Percentiles rank a stretch among this genome's conserved stretches.
These are phyloP conservation scores for Aureobasidium leucospermi DNA, from an alignment of 2,329 filamentous ascomycete species.

Conservation along the genomic window DNA sequence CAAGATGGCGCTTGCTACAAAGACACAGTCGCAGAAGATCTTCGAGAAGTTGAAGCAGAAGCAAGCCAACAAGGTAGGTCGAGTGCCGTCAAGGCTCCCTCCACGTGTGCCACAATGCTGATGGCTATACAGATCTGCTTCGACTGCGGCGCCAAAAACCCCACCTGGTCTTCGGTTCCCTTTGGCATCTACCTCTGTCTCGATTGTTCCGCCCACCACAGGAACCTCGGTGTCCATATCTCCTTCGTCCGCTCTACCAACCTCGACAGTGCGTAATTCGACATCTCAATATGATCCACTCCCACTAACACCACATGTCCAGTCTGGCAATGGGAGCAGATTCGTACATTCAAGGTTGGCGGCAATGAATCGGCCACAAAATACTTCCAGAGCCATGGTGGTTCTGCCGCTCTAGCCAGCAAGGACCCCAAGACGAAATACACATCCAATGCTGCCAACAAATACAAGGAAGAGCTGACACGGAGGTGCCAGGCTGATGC, in stretches of 20 bases:
- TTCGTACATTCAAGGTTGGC: slow-evolving; percentile 95
- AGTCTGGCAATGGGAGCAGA: slow-evolving; percentile 96
- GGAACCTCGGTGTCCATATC: slow-evolving; percentile 96
- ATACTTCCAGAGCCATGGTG: slow-evolving; percentile 95
- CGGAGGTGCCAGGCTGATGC: slow-evolving; percentile 75
- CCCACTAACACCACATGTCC: slow-evolving; percentile 22
- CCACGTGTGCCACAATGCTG: slow-evolving; percentile 5
- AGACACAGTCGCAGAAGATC: slow-evolving; percentile 92
- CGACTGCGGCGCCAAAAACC: slow-evolving; percentile 95
- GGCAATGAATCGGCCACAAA: slow-evolving; percentile 97
- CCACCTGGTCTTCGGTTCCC: slow-evolving; percentile 95
- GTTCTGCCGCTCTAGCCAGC: slow-evolving; percentile 85
- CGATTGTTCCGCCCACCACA: slow-evolving; percentile 94
- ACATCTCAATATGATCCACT: neutral
- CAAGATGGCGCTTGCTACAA: slow-evolving; percentile 63
- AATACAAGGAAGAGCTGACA: slow-evolving; percentile 97
- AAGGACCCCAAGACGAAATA: slow-evolving; percentile 98
- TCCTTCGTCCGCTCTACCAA: slow-evolving; percentile 98
- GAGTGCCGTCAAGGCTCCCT: neutral
- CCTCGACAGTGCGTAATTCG: slow-evolving; percentile 74
- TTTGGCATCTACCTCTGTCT: slow-evolving; percentile 97
- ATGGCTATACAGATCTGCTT: slow-evolving; percentile 70
- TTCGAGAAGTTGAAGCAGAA: slow-evolving; percentile 97
- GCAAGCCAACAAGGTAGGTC: slow-evolving; percentile 78
- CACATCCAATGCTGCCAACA: slow-evolving; percentile 81